These are phyloP conservation scores for barrel medic (Medicago truncatula) DNA, from an alignment of 306 rosid species.

Conservation along the genomic window DNA sequence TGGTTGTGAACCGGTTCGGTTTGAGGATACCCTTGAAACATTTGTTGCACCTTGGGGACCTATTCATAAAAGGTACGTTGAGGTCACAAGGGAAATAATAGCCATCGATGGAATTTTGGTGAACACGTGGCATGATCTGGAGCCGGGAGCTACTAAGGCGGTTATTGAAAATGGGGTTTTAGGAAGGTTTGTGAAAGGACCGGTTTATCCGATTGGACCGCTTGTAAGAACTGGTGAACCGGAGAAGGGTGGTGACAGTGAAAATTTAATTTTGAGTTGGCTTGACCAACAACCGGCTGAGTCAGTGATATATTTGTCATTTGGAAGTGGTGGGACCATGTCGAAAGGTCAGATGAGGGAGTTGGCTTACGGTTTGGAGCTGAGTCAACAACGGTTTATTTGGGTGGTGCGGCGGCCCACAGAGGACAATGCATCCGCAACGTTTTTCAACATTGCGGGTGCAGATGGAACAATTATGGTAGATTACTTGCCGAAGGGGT, in stretches of 20 bases:
- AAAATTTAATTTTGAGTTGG: slow-evolving; percentile 52
- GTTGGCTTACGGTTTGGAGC: slow-evolving; percentile 77
- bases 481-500: slow-evolving; percentile 59
- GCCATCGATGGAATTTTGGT: slow-evolving; percentile 58
- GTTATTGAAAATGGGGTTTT: slow-evolving; percentile 32
- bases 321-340: slow-evolving; percentile 79
- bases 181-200: slow-evolving; percentile 29
- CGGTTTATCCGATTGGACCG: slow-evolving; percentile 69
- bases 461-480: background rate
- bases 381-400: slow-evolving; percentile 67
- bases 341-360: slow-evolving; percentile 56
- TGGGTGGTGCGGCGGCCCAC: slow-evolving; percentile 74
- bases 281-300: slow-evolving; percentile 58
- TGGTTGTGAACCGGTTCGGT: slow-evolving; percentile 46
- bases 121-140: slow-evolving; percentile 67
- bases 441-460: slow-evolving; percentile 38
- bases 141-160: slow-evolving; percentile 31
- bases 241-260: background rate
- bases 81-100: background rate
- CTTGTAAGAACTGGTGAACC: slow-evolving; percentile 31
- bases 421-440: background rate
- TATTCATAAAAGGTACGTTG: slow-evolving; percentile 28
- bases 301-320: slow-evolving; percentile 66
- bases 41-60: slow-evolving; percentile 41
- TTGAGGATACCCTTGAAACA: slow-evolving; percentile 48